Percentiles rank a stretch among this genome's conserved stretches.
Conservation (phyloP, 257 asterid genomes). For the Fraxinus americana region DNA sequence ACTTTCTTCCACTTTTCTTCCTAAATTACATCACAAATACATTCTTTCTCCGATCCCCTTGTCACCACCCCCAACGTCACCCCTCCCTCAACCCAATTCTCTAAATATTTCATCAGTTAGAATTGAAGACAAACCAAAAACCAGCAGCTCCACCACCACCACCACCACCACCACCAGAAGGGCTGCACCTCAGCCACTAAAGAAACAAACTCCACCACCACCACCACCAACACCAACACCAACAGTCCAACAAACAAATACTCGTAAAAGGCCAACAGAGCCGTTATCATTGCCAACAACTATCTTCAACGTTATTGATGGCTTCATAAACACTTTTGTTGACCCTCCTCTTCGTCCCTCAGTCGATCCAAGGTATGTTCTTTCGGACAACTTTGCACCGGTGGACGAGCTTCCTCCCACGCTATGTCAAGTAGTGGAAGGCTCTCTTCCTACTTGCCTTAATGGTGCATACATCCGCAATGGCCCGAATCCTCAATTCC, state of each 20-base stretch:
- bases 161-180: background rate
- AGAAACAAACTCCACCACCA: background rate
- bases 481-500: conserved; percentile 52
- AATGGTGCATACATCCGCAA: conserved; percentile 51
- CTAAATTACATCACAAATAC: background rate
- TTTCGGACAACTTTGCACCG: conserved; percentile 39
- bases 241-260: background rate
- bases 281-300: conserved; percentile 19
- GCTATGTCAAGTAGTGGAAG: conserved; percentile 37
- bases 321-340: conserved; percentile 29
- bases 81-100: background rate
- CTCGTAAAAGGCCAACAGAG: background rate
- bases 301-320: conserved; percentile 31
- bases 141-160: background rate
- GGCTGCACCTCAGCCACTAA: background rate
- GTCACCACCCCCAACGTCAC: background rate
- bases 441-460: conserved; percentile 39
- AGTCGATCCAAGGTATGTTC: conserved; percentile 31
- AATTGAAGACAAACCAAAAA: conserved; percentile 15
- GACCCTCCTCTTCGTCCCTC: conserved; percentile 37
- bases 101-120: background rate
- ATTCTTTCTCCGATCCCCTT: background rate
- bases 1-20: background rate
- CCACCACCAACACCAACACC: background rate
- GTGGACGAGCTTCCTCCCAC: conserved; percentile 42